These are phyloP conservation scores for Coemansia sp. DNA, from an alignment of 192 early-diverging fungal species.

Conservation along the genomic window DNA sequence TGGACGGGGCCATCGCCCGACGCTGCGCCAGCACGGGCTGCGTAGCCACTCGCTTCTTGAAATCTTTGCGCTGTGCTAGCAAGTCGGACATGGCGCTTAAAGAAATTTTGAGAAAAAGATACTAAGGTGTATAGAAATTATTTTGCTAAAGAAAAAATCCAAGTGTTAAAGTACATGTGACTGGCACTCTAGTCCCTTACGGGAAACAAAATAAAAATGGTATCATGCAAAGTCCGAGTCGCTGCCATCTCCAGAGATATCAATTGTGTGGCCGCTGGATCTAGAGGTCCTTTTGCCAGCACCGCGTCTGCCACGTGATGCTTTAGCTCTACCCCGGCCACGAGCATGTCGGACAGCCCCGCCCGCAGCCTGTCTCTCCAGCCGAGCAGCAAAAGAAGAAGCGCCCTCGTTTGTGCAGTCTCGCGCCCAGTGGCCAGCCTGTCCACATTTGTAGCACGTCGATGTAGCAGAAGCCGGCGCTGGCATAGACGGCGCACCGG, in stretches of 20 bases:
- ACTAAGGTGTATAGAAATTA: not conserved
- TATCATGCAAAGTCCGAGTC: conserved; percentile 11
- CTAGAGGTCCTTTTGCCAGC: not conserved
- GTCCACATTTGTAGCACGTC: conserved; percentile 35
- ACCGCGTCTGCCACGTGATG: conserved; percentile 3
- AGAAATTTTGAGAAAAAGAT: not conserved
- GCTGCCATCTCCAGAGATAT: not conserved
- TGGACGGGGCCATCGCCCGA: not conserved
- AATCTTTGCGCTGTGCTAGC: conserved; percentile 25
- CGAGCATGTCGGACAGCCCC: conserved; percentile 11
- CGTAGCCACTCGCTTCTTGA: conserved; percentile 54
- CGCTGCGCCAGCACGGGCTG: conserved; percentile 48
- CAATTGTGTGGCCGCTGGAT: not conserved
- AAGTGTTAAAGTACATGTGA: not conserved
- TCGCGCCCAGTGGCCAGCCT: conserved; percentile 46
- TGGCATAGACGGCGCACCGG: not conserved
- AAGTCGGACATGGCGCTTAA: conserved; percentile 34
- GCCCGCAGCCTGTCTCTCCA: conserved; percentile 7
- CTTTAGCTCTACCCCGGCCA: conserved; percentile 1
- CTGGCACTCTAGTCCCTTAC: not conserved
- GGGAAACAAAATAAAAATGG: not conserved
- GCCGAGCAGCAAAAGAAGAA: not conserved
- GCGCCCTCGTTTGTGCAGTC: conserved; percentile 22
- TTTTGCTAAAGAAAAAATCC: not conserved
- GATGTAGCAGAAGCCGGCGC: conserved; percentile 1